Base-by-base conservation (phyloP, 768 basidiomycete genomes). In the Floccularia luteovirens region DNA sequence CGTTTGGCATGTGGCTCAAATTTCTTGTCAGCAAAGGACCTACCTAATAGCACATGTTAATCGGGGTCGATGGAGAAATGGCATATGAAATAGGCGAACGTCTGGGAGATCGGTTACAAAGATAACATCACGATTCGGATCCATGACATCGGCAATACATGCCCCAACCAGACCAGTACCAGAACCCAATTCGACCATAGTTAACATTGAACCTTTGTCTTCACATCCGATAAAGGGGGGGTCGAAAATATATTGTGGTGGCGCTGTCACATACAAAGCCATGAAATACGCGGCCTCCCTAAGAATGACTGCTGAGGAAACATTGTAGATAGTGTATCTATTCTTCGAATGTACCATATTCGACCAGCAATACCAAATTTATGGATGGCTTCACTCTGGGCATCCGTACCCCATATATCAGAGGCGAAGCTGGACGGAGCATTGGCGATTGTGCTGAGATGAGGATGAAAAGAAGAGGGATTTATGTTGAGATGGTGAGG, bases 281-380 rank as follows among this genome's bases (percentile, higher is more conserved):
- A 88, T 57, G 4, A 69, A 59, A 52, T 82, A 78, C 3, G 84
- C 77, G 19, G 84, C 81, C 60, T 90, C 86, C 88, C 85, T 89
- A 54, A 33, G 42, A 45, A 16, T 14, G 27, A 31, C 31, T 21
- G 31, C 35, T 14, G 24, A 21, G 19, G 19, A 3, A 8, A 7
- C n/a, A 17, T 20, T 11, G 6, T 37, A 37, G 17, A n/a, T n/a
- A n/a, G n/a, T n/a, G n/a, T n/a, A n/a, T n/a, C n/a, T n/a, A 14
- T 1, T 10, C 17, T 19, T 7, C n/a, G 19, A 14, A 30, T 12
- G 66, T 67, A 86, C 90, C 89, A 91, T 34, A 92, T 78, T 58
- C 85, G 69, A 23, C 88, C 86, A 5, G 88, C 90, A 41, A 92
- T 91, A 3, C 89, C 88, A 54, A 83, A 90, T 48, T 63, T 64